phyloP scores from a whole-genome alignment of 495 filamentous ascomycete genomes.

The Thozetella sp. region DNA sequence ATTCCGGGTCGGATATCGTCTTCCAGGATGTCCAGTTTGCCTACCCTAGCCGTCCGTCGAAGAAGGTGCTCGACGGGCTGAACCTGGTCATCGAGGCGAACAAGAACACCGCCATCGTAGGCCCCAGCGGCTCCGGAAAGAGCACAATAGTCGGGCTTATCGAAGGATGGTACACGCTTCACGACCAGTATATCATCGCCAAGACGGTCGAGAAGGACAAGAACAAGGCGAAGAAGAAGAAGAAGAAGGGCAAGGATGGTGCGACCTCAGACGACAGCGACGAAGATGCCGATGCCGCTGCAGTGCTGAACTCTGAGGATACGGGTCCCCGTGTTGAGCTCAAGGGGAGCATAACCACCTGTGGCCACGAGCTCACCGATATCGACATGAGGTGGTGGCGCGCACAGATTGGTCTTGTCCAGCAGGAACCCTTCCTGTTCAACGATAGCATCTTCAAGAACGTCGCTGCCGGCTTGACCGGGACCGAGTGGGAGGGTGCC shows the following conservation, averaged over 20 bases:
- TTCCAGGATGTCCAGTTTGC: slow-evolving; percentile 64
- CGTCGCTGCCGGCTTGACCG: slow-evolving; percentile 61
- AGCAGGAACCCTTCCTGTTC: slow-evolving; percentile 77
- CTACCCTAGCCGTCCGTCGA: slow-evolving; percentile 70
- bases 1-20: slow-evolving; percentile 54
- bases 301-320: slow-evolving; percentile 24
- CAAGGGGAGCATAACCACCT: slow-evolving; percentile 53
- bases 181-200: slow-evolving; percentile 47
- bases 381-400: slow-evolving; percentile 68
- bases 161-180: slow-evolving; percentile 88
- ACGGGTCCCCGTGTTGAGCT: slow-evolving; percentile 40
- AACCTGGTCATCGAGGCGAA: slow-evolving; percentile 67
- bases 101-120: slow-evolving; percentile 86
- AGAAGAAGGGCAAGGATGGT: slow-evolving; percentile 22
- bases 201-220: slow-evolving; percentile 46
- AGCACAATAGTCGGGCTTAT: slow-evolving; percentile 89
- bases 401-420: slow-evolving; percentile 67
- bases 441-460: slow-evolving; percentile 70
- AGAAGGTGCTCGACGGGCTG: slow-evolving; percentile 59
- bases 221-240: slow-evolving; percentile 38
- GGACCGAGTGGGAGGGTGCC: slow-evolving; percentile 55
- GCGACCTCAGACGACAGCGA: slow-evolving; percentile 21
- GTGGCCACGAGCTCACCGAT: slow-evolving; percentile 54
- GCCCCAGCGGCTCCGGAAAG: slow-evolving; percentile 85
- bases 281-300: slow-evolving; percentile 24